A percentile compares a stretch with the other conserved stretches of the same genome.
Evolutionary conservation across 495 filamentous ascomycete genomes (phyloP).

Genomic region (Podospora anserina): DNA sequence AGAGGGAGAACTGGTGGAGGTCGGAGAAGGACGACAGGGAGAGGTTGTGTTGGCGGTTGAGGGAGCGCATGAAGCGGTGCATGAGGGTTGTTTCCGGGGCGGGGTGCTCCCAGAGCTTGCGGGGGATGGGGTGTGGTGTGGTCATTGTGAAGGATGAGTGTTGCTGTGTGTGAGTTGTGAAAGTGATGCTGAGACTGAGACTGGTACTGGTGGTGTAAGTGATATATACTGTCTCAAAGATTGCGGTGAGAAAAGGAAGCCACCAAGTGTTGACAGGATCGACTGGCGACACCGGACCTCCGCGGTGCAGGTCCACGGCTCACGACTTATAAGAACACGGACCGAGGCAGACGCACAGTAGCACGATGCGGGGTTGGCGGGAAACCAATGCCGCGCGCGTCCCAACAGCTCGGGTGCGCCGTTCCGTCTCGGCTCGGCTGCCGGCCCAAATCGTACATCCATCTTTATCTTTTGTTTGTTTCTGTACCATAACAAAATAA

Average conservation of each 20-base stretch:
- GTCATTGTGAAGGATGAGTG: neutral
- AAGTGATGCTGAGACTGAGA: neutral
- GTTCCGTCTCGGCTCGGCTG: neutral
- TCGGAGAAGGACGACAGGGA: slow-evolving; percentile 49
- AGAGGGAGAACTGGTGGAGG: slow-evolving; percentile 61
- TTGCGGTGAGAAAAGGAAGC: neutral
- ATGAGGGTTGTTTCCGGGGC: slow-evolving; percentile 51
- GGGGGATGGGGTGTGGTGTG: neutral
- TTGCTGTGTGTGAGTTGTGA: neutral
- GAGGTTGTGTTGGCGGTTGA: slow-evolving; percentile 41
- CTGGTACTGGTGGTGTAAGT: neutral
- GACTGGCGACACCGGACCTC: neutral
- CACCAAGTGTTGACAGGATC: neutral
- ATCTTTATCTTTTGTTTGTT: neutral
- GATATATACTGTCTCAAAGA: neutral
- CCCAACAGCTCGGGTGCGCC: neutral
- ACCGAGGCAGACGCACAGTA: neutral
- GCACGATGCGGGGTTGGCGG: neutral
- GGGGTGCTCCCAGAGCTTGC: slow-evolving; percentile 47
- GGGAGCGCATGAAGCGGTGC: slow-evolving; percentile 48
- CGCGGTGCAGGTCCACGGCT: neutral
- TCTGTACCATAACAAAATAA: neutral
- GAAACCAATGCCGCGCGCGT: neutral
- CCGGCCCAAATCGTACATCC: too few relatives aligned
- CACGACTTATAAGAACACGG: neutral